Evolutionary conservation across 2,329 filamentous ascomycete genomes (phyloP).

Genomic region (Alternaria sp.): DNA sequence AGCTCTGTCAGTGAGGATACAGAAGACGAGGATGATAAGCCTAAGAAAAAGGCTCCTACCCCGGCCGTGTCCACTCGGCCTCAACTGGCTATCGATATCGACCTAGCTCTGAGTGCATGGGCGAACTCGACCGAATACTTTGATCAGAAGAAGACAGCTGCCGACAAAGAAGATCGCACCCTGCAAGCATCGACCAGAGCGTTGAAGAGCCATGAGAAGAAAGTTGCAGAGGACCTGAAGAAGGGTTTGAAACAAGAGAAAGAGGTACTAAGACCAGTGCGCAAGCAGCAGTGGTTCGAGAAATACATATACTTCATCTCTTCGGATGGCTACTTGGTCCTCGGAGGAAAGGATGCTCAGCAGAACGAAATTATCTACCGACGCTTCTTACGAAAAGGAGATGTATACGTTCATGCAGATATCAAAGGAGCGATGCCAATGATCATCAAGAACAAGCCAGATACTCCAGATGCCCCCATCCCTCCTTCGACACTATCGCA

Average conservation of each 20-base stretch:
- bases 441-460: conserved; percentile 86
- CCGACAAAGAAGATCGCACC: conserved; percentile 88
- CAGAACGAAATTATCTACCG: conserved; percentile 95
- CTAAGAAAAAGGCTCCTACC: conserved; percentile 58
- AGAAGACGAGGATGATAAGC: conserved; percentile 64
- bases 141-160: conserved; percentile 84
- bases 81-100: conserved; percentile 79
- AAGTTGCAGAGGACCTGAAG: conserved; percentile 85
- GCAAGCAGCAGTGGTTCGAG: conserved; percentile 92
- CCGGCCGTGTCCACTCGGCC: conserved; percentile 48
- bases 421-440: conserved; percentile 84
- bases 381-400: conserved; percentile 84
- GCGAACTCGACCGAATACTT: conserved; percentile 93
- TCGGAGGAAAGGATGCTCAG: conserved; percentile 86
- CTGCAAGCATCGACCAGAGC: conserved; percentile 81
- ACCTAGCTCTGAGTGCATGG: conserved; percentile 83
- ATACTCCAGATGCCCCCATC: conserved; percentile 82
- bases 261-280: conserved; percentile 80
- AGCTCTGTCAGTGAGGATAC: conserved; percentile 73
- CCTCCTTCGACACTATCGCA: conserved; percentile 91
- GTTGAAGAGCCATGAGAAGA: conserved; percentile 88
- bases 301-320: conserved; percentile 97
- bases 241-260: conserved; percentile 93
- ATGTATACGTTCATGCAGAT: conserved; percentile 92
- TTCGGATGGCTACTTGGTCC: conserved; percentile 90